Conservation (phyloP, 352 stramenopile species). For the Phytophthora fragariae region DNA sequence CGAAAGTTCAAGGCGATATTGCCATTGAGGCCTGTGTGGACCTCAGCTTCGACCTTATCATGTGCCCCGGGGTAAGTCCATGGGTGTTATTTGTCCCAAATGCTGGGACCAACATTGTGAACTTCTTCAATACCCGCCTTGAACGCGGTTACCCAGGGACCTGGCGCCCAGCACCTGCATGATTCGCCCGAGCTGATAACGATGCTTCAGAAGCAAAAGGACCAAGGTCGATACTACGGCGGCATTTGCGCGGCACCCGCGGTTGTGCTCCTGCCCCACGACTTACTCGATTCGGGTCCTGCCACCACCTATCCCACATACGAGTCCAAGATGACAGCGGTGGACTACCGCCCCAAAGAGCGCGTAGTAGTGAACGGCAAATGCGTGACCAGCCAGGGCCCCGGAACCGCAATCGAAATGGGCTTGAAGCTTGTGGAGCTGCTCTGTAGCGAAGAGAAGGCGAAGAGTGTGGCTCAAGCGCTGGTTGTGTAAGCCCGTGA, state of each 20-base stretch:
- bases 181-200: conserved; percentile 58
- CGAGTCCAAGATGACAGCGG: conserved; percentile 54
- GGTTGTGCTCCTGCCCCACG: conserved; percentile 65
- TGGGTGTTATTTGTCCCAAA: neutral
- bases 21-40: conserved; percentile 66
- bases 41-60: conserved; percentile 67
- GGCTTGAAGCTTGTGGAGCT: conserved; percentile 75
- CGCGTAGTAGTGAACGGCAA: conserved; percentile 69
- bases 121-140: neutral
- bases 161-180: conserved; percentile 65
- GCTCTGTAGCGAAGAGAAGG: conserved; percentile 62
- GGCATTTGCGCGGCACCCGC: conserved; percentile 74
- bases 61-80: conserved; percentile 59
- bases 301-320: conserved; percentile 68
- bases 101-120: neutral
- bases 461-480: conserved; percentile 56
- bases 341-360: conserved; percentile 46
- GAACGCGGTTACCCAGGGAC: conserved; percentile 42
- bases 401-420: conserved; percentile 80
- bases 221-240: conserved; percentile 65
- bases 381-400: conserved; percentile 75
- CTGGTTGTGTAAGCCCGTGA: conserved; percentile 32
- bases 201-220: conserved; percentile 67
- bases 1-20: conserved; percentile 66
- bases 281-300: conserved; percentile 47